Evolutionary conservation across 495 filamentous ascomycete species (phyloP), one percentile per base, ranked within the genome.

Genomic region (Penicillium canescens): DNA sequence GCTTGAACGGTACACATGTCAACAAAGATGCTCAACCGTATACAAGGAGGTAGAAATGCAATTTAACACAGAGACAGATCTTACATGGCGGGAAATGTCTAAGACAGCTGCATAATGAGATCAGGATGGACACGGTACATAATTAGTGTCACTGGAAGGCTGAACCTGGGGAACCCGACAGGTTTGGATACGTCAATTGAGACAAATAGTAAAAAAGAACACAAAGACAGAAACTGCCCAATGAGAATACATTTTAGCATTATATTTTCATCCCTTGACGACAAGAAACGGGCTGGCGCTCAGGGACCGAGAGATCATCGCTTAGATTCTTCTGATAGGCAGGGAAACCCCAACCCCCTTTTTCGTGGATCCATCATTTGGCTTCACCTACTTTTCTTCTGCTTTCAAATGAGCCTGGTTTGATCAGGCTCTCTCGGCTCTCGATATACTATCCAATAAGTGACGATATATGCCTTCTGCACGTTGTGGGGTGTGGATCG

Each of bases 401-500:
- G 28, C 7, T 8, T 31, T 31, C 28, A 7, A 31, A 7, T 31
- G 8, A 7, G 8, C 28, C 28, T 31, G 24, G 24, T 7, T 31
- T 31, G 28, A 31, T 31, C 28, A 8, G 28, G 28, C 6, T 31
- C 18, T 18, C 18, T 18, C 3, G 23, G 23, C 23, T 24, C 18
- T 24, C 23, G 23, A 6, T 24, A 24, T 7, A 31, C 6, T 6
- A 7, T 31, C 28, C 28, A 31, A 31, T 31, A 31, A 7, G 9
- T 31, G 28, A 31, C 28, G 28, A 31, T 31, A 2, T 31, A 31
- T 31, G 28, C 4, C 55, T 56, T 42, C 28, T 61, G 52, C 63
- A 62, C 61, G 59, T 60, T 67, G 63, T 67, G 63, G 63, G 55
- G 63, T 41, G 56, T 57, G 63, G 63, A 65, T 64, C 62, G 48